These are phyloP conservation scores for Silene vulgaris DNA, from an alignment of 179 eudicot genomes.

Conservation along the genomic window DNA sequence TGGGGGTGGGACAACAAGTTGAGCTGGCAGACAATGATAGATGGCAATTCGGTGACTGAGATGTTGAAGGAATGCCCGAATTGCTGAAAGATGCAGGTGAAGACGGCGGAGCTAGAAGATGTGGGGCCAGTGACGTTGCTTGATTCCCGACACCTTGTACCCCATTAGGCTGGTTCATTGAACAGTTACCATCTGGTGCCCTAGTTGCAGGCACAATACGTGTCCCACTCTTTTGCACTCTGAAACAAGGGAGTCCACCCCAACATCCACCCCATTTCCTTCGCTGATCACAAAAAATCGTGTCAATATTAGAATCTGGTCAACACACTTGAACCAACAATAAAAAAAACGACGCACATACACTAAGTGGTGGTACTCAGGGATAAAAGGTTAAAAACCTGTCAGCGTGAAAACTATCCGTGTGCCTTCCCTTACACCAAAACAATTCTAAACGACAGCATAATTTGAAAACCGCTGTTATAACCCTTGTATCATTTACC, in stretches of 20 bases:
- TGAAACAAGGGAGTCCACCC: conserved; percentile 76
- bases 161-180: conserved; percentile 58
- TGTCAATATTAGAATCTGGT: conserved; percentile 15
- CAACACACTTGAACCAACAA: too few species aligned
- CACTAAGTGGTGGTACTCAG: too few species aligned
- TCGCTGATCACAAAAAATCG: conserved; percentile 43
- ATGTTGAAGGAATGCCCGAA: conserved; percentile 82
- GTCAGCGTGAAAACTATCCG: too few species aligned
- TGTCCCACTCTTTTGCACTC: conserved; percentile 74
- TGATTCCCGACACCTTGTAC: conserved; percentile 59
- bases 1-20: conserved; percentile 72
- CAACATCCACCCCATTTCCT: conserved; percentile 89
- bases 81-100: conserved; percentile 91
- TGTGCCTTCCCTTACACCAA: too few species aligned
- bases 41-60: conserved; percentile 79
- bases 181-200: conserved; percentile 55
- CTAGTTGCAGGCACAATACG: conserved; percentile 91
- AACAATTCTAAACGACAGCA: too few species aligned
- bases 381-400: too few species aligned
- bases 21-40: conserved; percentile 64
- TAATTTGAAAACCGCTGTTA: too few species aligned
- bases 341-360: too few species aligned
- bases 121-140: conserved; percentile 50
- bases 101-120: conserved; percentile 93
- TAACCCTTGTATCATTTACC: too few species aligned